Evolutionary conservation across 805 yeast genomes (phyloP).

Genomic region (Candida orba): DNA sequence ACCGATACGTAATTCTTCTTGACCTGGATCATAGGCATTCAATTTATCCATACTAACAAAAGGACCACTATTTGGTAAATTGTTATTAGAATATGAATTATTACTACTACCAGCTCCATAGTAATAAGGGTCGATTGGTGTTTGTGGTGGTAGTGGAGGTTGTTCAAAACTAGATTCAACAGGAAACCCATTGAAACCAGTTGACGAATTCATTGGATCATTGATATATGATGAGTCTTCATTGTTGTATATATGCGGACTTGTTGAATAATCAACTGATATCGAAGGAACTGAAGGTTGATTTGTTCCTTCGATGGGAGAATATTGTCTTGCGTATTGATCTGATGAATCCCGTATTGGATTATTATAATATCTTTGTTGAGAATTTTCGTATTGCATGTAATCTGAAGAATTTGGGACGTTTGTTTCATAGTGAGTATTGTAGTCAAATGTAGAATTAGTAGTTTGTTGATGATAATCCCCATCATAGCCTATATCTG

Average conservation of each 20-base stretch:
- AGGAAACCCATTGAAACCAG: not conserved
- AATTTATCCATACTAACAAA: conserved; percentile 11
- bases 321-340: conserved; percentile 16
- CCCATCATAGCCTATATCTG: conserved; percentile 5
- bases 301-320: conserved; percentile 18
- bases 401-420: not conserved
- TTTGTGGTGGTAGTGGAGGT: conserved; percentile 2
- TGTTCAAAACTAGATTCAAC: not conserved
- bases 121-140: conserved; percentile 4
- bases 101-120: conserved; percentile 5
- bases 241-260: conserved; percentile 1
- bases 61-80: conserved; percentile 2
- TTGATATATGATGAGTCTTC: conserved; percentile 4
- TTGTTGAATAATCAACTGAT: not conserved
- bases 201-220: not conserved
- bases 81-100: conserved; percentile 1
- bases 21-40: conserved; percentile 12
- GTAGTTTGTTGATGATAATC: not conserved
- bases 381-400: not conserved
- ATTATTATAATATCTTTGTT: conserved; percentile 6
- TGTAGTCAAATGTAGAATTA: too few species aligned
- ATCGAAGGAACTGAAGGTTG: conserved; percentile 14
- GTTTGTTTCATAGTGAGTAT: too few species aligned
- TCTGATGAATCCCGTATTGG: conserved; percentile 3
- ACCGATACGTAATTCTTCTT: conserved; percentile 32